These are phyloP conservation scores for Tricholoma sp. DNA, from an alignment of 768 basidiomycete genomes.

Conservation along the genomic window DNA sequence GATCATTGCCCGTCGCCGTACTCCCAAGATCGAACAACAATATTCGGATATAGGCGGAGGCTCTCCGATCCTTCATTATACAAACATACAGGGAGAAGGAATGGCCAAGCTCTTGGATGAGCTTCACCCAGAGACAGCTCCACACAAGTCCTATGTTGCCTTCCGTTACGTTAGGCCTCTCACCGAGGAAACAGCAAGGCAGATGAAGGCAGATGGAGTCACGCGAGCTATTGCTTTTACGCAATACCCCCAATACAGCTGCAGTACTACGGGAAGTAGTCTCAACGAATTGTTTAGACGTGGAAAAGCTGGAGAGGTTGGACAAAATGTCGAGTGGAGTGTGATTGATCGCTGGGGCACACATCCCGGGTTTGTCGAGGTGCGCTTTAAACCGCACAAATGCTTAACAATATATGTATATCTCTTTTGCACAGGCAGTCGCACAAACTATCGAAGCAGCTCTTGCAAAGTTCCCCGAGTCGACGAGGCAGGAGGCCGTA, in stretches of 20 bases:
- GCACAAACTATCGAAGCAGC: constrained; percentile 84
- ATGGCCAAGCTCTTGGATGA: constrained; percentile 93
- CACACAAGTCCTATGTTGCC: constrained; percentile 93
- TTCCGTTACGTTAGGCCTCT: constrained; percentile 93
- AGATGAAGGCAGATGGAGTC: constrained; percentile 89
- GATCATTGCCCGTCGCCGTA: constrained; percentile 80
- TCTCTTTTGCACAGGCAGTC: constrained; percentile 58
- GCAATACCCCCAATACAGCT: constrained; percentile 98
- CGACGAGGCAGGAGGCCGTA: constrained; percentile 68
- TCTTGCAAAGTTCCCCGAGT: constrained; percentile 70
- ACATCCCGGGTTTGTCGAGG: constrained; percentile 92
- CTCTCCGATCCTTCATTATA: constrained; percentile 91
- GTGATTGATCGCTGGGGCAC: constrained; percentile 98
- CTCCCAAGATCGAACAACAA: constrained; percentile 91
- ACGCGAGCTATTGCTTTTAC: constrained; percentile 92
- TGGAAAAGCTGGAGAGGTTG: constrained; percentile 56
- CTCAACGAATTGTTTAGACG: constrained; percentile 85
- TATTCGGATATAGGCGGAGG: constrained; percentile 95
- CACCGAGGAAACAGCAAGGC: constrained; percentile 73
- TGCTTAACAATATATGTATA: constrained; percentile 5
- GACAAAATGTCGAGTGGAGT: constrained; percentile 80
- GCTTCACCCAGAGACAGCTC: constrained; percentile 87
- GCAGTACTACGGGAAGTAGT: constrained; percentile 96
- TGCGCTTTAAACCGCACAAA: constrained; percentile 27
- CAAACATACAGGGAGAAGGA: constrained; percentile 79